These are phyloP conservation scores for Pyrus hybrid DNA, from an alignment of 331 rosid species.

Conservation along the genomic window DNA sequence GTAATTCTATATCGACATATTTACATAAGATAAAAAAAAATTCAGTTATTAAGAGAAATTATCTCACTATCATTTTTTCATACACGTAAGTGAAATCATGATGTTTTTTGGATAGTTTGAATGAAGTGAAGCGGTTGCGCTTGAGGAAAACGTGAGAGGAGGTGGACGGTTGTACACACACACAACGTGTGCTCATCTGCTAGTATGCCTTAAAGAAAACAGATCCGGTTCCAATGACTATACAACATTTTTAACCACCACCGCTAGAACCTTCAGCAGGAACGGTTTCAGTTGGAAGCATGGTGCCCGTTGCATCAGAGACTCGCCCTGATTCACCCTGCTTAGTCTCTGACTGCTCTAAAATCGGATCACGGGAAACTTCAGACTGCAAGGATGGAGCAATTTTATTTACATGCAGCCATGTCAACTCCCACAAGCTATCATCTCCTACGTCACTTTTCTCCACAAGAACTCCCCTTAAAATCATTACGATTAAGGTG, in stretches of 20 bases:
- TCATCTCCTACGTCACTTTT: conserved; percentile 54
- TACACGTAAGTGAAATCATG: too few species aligned
- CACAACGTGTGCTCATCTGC: too few species aligned
- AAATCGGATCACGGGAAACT: conserved; percentile 63
- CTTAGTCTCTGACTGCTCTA: conserved; percentile 32
- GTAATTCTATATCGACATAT: too few species aligned
- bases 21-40: too few species aligned
- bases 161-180: too few species aligned
- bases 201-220: conserved; percentile 1
- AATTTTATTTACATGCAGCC: conserved; percentile 71
- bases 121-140: too few species aligned
- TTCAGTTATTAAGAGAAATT: too few species aligned
- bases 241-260: conserved; percentile 33
- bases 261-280: conserved; percentile 30
- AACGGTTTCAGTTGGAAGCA: conserved; percentile 28
- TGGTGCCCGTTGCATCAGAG: conserved; percentile 33
- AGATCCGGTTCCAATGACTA: conserved; percentile 1
- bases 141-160: too few species aligned
- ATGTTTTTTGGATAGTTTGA: too few species aligned
- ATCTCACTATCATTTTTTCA: too few species aligned
- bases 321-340: conserved; percentile 33
- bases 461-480: conserved; percentile 41
- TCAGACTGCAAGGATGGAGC: conserved; percentile 68
- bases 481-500: conserved; percentile 77
- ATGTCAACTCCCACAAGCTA: conserved; percentile 86